phyloP scores from a whole-genome alignment of 306 rosid species.

The Glycine tomentella region DNA sequence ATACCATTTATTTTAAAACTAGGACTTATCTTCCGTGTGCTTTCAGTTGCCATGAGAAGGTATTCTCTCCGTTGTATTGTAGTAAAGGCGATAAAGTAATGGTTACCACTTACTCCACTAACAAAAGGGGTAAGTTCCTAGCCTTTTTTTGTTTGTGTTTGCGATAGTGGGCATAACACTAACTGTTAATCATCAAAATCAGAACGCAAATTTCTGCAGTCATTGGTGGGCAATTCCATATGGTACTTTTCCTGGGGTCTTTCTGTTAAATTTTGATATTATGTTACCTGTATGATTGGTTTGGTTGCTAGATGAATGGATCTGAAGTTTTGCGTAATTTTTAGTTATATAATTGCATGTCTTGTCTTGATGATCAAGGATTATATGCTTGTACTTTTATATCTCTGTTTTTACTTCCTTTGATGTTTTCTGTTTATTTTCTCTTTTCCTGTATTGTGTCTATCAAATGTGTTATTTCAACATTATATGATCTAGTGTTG shows the following conservation, averaged over 20 bases:
- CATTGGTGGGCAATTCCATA: constrained; percentile 4
- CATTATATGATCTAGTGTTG: background rate
- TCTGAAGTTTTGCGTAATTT: background rate
- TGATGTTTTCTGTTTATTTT: background rate
- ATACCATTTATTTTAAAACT: constrained; percentile 7
- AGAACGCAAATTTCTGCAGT: background rate
- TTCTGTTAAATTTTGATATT: background rate
- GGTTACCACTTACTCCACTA: constrained; percentile 22
- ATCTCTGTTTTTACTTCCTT: background rate
- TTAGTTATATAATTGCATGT: background rate
- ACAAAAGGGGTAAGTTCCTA: background rate
- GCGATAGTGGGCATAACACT: constrained; percentile 8
- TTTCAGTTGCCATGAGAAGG: background rate
- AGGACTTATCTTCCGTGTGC: constrained; percentile 6
- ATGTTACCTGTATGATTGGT: background rate
- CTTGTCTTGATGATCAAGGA: background rate
- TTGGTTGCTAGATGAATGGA: constrained; percentile 3
- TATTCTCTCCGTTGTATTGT: background rate
- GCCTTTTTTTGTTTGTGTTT: background rate
- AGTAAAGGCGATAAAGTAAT: background rate
- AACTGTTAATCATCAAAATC: constrained; percentile 13
- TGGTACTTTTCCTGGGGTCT: constrained; percentile 13
- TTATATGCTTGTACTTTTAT: background rate
- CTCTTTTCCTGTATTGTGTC: background rate
- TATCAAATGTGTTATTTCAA: background rate